Conservation (phyloP, 768 basidiomycete species). For the Lactifluus piperatus region DNA sequence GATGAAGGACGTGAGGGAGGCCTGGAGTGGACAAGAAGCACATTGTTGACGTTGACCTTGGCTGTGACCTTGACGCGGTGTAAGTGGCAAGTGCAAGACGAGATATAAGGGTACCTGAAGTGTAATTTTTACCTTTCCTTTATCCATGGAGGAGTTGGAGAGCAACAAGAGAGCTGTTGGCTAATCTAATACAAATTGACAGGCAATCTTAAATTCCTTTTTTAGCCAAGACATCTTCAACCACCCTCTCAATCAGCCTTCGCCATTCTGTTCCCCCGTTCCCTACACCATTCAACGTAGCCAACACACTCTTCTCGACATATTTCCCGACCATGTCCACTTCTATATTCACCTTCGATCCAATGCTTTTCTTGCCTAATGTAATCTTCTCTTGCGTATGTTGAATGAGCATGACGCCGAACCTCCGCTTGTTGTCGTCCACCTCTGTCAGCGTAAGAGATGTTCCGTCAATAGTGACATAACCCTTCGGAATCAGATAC, state of each 20-base stretch:
- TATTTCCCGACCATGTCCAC: conserved; percentile 94
- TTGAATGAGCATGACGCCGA: conserved; percentile 91
- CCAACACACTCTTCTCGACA: conserved; percentile 73
- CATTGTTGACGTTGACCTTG: conserved; percentile 35
- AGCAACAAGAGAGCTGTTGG: not conserved
- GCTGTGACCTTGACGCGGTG: conserved; percentile 41
- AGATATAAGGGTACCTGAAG: not conserved
- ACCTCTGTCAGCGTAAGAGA: conserved; percentile 87
- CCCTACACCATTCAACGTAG: conserved; percentile 51
- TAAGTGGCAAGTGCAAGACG: not conserved
- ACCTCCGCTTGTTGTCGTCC: conserved; percentile 48
- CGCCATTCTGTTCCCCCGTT: conserved; percentile 34
- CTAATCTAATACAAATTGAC: not conserved
- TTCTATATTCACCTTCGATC: conserved; percentile 88
- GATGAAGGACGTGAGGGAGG: conserved; percentile 41
- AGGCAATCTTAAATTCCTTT: conserved; percentile 32
- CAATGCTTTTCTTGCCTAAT: conserved; percentile 62
- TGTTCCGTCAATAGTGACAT: conserved; percentile 88
- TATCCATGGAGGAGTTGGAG: conserved; percentile 11
- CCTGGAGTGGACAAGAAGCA: conserved; percentile 22
- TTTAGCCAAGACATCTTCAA: conserved; percentile 44
- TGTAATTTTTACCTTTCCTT: conserved; percentile 15
- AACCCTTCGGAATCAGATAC: conserved; percentile 91
- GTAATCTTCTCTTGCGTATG: conserved; percentile 90
- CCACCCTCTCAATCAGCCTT: conserved; percentile 46